Evolutionary conservation across 352 stramenopile genomes (phyloP), one percentile per base, ranked within the genome.

Genomic region (Pythium coloratum): DNA sequence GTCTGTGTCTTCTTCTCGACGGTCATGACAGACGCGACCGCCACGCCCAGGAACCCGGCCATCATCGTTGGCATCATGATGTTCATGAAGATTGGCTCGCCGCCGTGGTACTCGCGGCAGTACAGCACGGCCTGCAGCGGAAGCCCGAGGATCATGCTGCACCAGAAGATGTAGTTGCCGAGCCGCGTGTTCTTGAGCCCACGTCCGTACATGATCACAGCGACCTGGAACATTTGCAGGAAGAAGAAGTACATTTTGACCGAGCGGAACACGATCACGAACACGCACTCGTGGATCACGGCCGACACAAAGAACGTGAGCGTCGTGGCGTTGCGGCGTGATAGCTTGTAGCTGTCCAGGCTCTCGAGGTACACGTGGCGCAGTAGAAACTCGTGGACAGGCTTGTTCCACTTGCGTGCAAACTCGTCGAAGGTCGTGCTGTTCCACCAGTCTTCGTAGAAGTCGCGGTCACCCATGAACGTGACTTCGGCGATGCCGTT

Each of bases 401-500:
- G 96, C 59, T 98, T 94, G 77, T 99, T 99, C 97, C 97, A 99
- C 49, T 98, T 89, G 67, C 96, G 80, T 46, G 85, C 89, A 67
- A 96, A 96, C 74, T 93, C 84, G 55, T 91, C 85, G 34, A 91
- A 97, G 24, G 96, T 98, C 32, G 90, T 96, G 65, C 90, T 93
- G 82, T 99, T 99, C 96, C 96, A 99, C 97, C 96, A 99, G 75
- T 99, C 96, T 42, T 86, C 83, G 75, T 99, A 99, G 62, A 99
- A 99, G 38, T 97, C 81, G 3, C 90, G 84, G 67, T 97, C 92
- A 0, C 88, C 92, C 56, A 95, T 88, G 66, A 85, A 92, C 32
- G 87, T 96, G 33, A 99, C 61, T 80, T 99, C 96, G 3, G 96
- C 96, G 44, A 98, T 86, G 3, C 98, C 82, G 71, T 99, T 99